Base-by-base conservation (phyloP, 2,329 filamentous ascomycete genomes). In the Fusarium illudens region DNA sequence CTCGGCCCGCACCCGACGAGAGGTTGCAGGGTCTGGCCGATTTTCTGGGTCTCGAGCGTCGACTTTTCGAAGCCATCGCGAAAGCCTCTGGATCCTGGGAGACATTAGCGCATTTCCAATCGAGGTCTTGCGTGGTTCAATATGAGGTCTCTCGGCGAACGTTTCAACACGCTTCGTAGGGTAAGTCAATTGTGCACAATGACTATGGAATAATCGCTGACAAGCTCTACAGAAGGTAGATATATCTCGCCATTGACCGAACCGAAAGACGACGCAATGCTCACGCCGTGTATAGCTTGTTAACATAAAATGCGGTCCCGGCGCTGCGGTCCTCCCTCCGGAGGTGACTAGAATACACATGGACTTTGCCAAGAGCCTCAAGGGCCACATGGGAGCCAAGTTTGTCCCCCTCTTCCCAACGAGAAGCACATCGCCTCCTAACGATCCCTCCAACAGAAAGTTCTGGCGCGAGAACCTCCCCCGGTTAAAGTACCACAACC, bases 401-500 rank as follows among this genome's bases (percentile, higher is more conserved):
- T 94, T 84, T 66, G 82, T 74, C 17, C 46, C 33, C 72, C 27
- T 29, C 72, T 61, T 55, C 49, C 20, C 39, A 39, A 49, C 39
- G 4, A 25, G 19, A 37, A 27, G n/a, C n/a, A 17, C n/a, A 17
- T 17, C 20, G 17, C 13, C 30, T 30, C n/a, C n/a, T 37, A 34
- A 67, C 75, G 76, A 57, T n/a, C 33, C 39, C 30, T 27, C 48
- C 22, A 39, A 62, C 69, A 97, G 94, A 75, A 93, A 93, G 82
- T 97, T 99, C 86, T 97, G 93, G 92, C 89, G 87, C 68, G 84
- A 90, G 64, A 91, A 89, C 77, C 89, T 98, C 49, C 92, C 93
- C 20, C 89, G 93, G 60, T 84, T 99, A 71, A 97, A 99, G 85
- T 99, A 90, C 83, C 91, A 97, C 85, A 99, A 99, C 79, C 96